Evolutionary conservation across 2,329 filamentous ascomycete genomes (phyloP).

Genomic region (Alternaria alternata): DNA sequence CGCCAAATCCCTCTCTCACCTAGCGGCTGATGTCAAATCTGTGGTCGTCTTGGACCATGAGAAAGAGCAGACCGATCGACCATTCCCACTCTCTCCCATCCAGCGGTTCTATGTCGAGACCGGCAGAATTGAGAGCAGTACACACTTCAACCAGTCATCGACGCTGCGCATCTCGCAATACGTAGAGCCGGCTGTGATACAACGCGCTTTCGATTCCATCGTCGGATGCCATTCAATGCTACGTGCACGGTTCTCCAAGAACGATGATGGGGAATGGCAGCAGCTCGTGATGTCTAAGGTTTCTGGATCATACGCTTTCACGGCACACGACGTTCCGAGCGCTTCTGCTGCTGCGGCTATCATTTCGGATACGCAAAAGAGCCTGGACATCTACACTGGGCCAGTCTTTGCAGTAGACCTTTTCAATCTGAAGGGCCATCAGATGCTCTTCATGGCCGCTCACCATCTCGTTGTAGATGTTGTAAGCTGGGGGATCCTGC

Average conservation of each 20-base stretch:
- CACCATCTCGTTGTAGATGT: slow-evolving; percentile 48
- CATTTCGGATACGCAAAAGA: slow-evolving; percentile 35
- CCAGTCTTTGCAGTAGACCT: slow-evolving; percentile 42
- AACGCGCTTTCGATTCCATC: slow-evolving; percentile 36
- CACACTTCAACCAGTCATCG: slow-evolving; percentile 58
- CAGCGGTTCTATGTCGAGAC: slow-evolving; percentile 56
- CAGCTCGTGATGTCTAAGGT: slow-evolving; percentile 28
- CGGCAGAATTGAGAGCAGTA: slow-evolving; percentile 39
- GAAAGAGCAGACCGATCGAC: slow-evolving; percentile 35
- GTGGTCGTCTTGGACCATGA: slow-evolving; percentile 12
- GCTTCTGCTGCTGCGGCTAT: slow-evolving; percentile 18
- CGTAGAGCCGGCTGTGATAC: slow-evolving; percentile 29
- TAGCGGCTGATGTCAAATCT: slow-evolving; percentile 32
- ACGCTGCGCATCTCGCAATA: slow-evolving; percentile 47
- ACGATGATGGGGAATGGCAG: slow-evolving; percentile 26
- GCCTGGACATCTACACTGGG: slow-evolving; percentile 39
- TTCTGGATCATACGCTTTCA: slow-evolving; percentile 31
- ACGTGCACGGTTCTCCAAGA: slow-evolving; percentile 38
- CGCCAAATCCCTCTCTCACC: slow-evolving; percentile 42
- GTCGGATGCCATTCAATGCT: slow-evolving; percentile 46
- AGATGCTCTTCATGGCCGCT: slow-evolving; percentile 41
- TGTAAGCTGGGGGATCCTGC: slow-evolving; percentile 45
- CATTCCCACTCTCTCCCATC: slow-evolving; percentile 56
- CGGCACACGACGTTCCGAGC: slow-evolving; percentile 18
- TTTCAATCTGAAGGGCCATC: slow-evolving; percentile 27